These are phyloP conservation scores for Polyporus arcularius DNA, from an alignment of 768 basidiomycete species.

Conservation along the genomic window DNA sequence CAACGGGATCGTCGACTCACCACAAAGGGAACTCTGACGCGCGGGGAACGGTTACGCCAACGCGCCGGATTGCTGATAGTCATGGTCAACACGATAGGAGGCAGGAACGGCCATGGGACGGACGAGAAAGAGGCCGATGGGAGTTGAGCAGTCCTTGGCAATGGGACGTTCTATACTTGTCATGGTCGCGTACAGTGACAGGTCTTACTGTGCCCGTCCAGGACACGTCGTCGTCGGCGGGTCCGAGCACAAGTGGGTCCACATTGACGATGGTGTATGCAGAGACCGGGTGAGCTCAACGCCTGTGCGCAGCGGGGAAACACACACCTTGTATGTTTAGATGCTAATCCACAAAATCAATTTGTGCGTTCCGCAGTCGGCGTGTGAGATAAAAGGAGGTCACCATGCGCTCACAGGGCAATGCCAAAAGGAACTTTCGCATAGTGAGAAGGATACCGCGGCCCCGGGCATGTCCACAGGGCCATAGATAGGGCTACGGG, in stretches of 20 bases:
- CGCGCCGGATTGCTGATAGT: neutral
- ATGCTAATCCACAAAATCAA: neutral
- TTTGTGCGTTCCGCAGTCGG: neutral
- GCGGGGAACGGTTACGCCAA: neutral
- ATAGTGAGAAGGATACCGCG: neutral
- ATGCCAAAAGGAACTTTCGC: neutral
- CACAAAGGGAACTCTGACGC: neutral
- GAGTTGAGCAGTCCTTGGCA: neutral
- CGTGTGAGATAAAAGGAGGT: neutral
- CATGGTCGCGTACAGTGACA: neutral
- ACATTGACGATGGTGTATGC: conserved; percentile 8
- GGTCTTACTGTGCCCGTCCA: too few species aligned
- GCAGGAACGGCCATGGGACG: neutral
- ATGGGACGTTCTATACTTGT: neutral
- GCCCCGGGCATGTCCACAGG: too few species aligned
- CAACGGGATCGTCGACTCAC: conserved; percentile 12
- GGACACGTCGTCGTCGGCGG: neutral
- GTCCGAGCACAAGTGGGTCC: conserved; percentile 9
- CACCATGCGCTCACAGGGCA: too few species aligned
- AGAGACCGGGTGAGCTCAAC: neutral
- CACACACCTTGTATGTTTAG: conserved; percentile 8
- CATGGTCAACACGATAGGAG: neutral
- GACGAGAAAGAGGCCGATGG: neutral
- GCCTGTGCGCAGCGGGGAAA: neutral
- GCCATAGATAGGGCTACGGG: too few species aligned